Conservation (phyloP, 169 alveolate species). For the Plasmodium reichenowi region DNA sequence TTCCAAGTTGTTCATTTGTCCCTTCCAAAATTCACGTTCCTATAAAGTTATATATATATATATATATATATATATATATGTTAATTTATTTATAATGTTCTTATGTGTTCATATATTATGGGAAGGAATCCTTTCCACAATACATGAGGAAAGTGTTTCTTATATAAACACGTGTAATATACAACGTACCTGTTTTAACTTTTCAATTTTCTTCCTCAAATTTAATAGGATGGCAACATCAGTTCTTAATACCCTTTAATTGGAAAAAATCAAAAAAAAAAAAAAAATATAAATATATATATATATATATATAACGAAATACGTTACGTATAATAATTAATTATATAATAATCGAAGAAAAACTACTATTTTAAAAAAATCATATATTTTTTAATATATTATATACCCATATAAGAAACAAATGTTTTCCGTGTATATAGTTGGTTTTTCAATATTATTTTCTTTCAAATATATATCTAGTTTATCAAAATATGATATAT, state of each 20-base stretch:
- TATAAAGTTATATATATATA: not conserved
- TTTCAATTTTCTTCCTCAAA: constrained; percentile 68
- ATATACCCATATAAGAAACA: constrained; percentile 73
- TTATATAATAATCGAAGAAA: no score
- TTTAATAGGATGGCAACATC: constrained; percentile 70
- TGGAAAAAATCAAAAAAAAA: no score
- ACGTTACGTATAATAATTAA: not conserved
- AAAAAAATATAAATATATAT: no score
- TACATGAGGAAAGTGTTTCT: no score
- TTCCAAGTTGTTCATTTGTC: constrained; percentile 46
- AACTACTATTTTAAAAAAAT: no score
- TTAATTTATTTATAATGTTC: no score
- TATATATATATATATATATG: not conserved
- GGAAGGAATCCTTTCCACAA: not conserved
- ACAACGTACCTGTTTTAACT: constrained; percentile 49
- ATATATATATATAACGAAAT: not conserved
- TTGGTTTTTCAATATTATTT: constrained; percentile 60
- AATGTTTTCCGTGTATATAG: constrained; percentile 59
- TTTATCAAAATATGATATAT: constrained; percentile 69
- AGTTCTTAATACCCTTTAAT: constrained; percentile 61
- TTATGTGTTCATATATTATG: no score
- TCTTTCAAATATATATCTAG: constrained; percentile 55
- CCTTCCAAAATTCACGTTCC: constrained; percentile 71
- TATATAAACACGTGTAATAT: no score
- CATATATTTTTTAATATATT: no score